Percentiles rank a stretch among this genome's conserved stretches.
Evolutionary conservation across 345 rosid genomes (phyloP).

Genomic region (Populus simonii): DNA sequence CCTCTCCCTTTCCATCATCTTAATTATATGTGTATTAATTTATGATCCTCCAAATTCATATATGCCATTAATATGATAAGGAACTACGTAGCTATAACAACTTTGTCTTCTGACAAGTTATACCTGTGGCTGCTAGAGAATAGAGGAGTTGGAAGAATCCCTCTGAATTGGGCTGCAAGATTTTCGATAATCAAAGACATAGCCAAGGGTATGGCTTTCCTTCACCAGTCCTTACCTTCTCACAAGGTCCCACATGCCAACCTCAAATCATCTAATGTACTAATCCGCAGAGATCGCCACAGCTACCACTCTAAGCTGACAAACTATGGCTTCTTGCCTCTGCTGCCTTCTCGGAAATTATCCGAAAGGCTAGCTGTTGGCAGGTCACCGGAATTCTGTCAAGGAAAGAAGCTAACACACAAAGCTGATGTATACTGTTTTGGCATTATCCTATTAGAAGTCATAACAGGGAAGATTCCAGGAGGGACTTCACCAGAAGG

Average conservation of each 20-base stretch:
- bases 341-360: conserved; percentile 29
- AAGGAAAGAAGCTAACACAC: conserved; percentile 47
- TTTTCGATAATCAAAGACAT: conserved; percentile 45
- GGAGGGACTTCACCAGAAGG: conserved; percentile 11
- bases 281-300: conserved; percentile 18
- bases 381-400: conserved; percentile 45
- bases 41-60: neutral
- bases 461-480: conserved; percentile 48
- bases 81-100: neutral
- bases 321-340: conserved; percentile 46
- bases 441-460: conserved; percentile 48
- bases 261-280: conserved; percentile 52
- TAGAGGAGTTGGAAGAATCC: conserved; percentile 42
- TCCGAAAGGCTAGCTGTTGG: conserved; percentile 29
- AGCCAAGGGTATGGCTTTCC: conserved; percentile 36
- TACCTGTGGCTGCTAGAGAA: conserved; percentile 22
- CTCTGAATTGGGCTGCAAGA: conserved; percentile 42
- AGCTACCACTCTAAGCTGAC: conserved; percentile 40
- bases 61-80: neutral
- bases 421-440: conserved; percentile 55
- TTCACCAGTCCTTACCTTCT: conserved; percentile 43
- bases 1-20: neutral
- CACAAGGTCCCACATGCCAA: conserved; percentile 55
- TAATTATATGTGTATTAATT: neutral
- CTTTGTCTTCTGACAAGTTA: neutral